phyloP scores from a whole-genome alignment of 2,329 filamentous ascomycete genomes.

The Diaporthe citri region DNA sequence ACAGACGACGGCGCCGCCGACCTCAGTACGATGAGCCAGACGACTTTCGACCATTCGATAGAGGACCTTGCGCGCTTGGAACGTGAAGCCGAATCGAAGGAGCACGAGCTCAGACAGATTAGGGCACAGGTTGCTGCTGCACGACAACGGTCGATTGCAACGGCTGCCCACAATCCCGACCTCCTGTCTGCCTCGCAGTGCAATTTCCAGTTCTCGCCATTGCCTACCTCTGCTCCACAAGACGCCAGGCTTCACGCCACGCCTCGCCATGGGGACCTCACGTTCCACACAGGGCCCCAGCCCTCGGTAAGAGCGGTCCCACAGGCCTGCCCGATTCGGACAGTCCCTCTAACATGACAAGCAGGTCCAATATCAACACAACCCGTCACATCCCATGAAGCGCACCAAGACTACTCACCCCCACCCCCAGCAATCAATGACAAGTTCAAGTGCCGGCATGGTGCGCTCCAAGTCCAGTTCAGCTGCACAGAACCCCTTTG shows the following conservation, averaged over 20 bases:
- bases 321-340: neutral
- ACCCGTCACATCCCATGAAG: constrained; percentile 45
- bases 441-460: constrained; percentile 54
- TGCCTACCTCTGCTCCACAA: constrained; percentile 19
- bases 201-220: constrained; percentile 22
- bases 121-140: constrained; percentile 15
- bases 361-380: constrained; percentile 29
- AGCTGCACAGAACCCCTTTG: constrained; percentile 55
- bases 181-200: constrained; percentile 11
- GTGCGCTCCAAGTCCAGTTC: constrained; percentile 59
- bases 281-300: constrained; percentile 28
- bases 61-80: constrained; percentile 26
- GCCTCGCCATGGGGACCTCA: constrained; percentile 27
- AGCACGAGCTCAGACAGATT: constrained; percentile 1
- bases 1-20: neutral
- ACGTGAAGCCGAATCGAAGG: constrained; percentile 19
- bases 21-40: constrained; percentile 33
- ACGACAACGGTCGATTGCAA: constrained; percentile 23
- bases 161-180: constrained; percentile 1
- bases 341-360: constrained; percentile 9
- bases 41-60: constrained; percentile 9
- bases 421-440: constrained; percentile 47
- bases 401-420: constrained; percentile 47
- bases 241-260: constrained; percentile 17
- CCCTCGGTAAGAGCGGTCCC: constrained; percentile 33